phyloP scores from a whole-genome alignment of 2,329 filamentous ascomycete species.

The Nemania sp. region DNA sequence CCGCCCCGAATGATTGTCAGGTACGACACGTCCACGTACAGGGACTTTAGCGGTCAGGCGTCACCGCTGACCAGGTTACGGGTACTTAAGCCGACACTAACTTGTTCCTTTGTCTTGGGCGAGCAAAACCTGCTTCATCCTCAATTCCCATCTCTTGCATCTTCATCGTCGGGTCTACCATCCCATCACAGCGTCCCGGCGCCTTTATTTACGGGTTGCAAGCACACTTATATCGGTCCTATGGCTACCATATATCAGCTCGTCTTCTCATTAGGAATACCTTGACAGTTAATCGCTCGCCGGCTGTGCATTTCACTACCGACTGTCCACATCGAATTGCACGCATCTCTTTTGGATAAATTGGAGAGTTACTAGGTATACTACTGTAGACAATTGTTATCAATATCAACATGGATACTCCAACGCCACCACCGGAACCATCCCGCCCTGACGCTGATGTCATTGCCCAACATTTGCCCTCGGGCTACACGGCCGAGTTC shows the following conservation, averaged over 20 bases:
- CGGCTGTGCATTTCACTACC: too few relatives aligned
- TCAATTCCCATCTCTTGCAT: background rate
- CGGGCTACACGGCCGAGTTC: slow-evolving; percentile 48
- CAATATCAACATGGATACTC: slow-evolving; percentile 14
- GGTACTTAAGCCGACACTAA: too few relatives aligned
- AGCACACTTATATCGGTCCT: slow-evolving; percentile 3
- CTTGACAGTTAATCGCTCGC: slow-evolving; percentile 2
- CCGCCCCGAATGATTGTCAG: slow-evolving; percentile 2
- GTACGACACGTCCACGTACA: background rate
- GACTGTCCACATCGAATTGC: background rate
- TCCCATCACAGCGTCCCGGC: background rate
- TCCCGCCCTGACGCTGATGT: slow-evolving; percentile 27
- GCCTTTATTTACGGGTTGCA: background rate
- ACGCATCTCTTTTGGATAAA: background rate
- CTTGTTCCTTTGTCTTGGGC: too few relatives aligned
- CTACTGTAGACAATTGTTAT: background rate
- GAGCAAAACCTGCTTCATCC: background rate
- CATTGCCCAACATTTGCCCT: slow-evolving; percentile 29
- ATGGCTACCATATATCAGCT: slow-evolving; percentile 15
- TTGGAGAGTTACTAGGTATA: too few relatives aligned
- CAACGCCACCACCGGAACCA: slow-evolving; percentile 20
- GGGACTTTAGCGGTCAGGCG: background rate
- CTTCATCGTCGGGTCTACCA: background rate
- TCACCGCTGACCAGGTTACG: slow-evolving; percentile 13
- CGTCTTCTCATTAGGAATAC: slow-evolving; percentile 10